phyloP scores from a whole-genome alignment of 2,329 filamentous ascomycete genomes.

The Aspergillus novofumigatus region DNA sequence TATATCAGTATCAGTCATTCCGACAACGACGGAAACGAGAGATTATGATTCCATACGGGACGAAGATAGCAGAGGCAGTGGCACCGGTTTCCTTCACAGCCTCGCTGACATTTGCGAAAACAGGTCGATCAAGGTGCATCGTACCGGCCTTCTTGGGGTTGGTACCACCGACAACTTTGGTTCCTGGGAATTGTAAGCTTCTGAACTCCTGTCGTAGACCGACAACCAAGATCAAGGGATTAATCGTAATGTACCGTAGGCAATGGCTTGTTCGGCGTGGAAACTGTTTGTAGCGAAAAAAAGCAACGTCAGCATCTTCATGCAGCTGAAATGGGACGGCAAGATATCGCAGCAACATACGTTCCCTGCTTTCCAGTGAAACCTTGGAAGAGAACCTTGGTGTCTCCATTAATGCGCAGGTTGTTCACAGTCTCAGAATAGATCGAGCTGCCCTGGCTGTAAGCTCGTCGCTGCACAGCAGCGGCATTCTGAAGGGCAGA shows the following conservation, averaged over 20 bases:
- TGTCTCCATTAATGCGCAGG: constrained; percentile 87
- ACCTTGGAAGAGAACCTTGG: constrained; percentile 93
- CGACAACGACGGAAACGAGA: neutral
- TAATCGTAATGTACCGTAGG: constrained; percentile 68
- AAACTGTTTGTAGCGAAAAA: constrained; percentile 58
- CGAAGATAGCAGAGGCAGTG: constrained; percentile 90
- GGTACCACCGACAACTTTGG: constrained; percentile 94
- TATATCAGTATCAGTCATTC: constrained; percentile 15
- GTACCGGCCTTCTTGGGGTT: constrained; percentile 98
- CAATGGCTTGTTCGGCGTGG: constrained; percentile 95
- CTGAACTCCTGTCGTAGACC: constrained; percentile 7
- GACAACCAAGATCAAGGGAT: constrained; percentile 11
- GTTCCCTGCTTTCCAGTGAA: constrained; percentile 97
- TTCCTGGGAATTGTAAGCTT: constrained; percentile 57
- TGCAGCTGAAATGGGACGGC: neutral
- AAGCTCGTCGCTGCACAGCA: constrained; percentile 61
- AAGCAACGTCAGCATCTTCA: constrained; percentile 29
- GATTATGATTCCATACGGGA: constrained; percentile 61
- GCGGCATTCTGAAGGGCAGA: constrained; percentile 64
- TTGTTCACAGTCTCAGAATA: constrained; percentile 75
- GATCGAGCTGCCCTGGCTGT: constrained; percentile 66
- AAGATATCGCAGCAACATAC: constrained; percentile 50
- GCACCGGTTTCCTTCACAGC: constrained; percentile 88
- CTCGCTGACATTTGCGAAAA: constrained; percentile 85
- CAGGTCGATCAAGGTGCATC: constrained; percentile 83